These are phyloP conservation scores for Xeromyces bisporus DNA, from an alignment of 495 filamentous ascomycete species.

Conservation along the genomic window DNA sequence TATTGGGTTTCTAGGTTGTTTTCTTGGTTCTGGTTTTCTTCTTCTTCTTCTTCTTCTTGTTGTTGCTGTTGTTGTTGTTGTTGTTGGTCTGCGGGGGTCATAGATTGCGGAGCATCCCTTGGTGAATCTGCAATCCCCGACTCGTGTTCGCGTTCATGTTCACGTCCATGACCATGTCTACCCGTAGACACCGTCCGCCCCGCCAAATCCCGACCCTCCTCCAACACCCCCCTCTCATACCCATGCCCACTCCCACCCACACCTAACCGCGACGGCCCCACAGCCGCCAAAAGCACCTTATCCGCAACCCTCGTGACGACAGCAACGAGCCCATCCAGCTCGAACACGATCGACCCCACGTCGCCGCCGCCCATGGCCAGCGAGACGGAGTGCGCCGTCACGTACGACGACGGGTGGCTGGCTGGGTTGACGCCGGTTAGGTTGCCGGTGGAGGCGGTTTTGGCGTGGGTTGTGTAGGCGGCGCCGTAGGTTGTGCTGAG, in stretches of 20 bases:
- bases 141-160: too few species aligned
- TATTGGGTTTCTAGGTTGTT: constrained; percentile 19
- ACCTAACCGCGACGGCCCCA: constrained; percentile 21
- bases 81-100: neutral
- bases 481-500: constrained; percentile 32
- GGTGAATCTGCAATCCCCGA: too few species aligned
- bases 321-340: constrained; percentile 28
- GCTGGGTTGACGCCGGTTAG: constrained; percentile 32
- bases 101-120: too few species aligned
- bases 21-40: neutral
- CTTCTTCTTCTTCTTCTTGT: neutral
- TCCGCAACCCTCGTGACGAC: constrained; percentile 31
- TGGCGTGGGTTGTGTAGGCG: constrained; percentile 32
- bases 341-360: constrained; percentile 33
- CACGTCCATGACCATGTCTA: too few species aligned
- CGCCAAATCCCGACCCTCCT: neutral
- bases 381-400: constrained; percentile 30
- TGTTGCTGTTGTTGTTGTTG: constrained; percentile 1
- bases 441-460: constrained; percentile 28
- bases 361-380: too few species aligned
- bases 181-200: neutral
- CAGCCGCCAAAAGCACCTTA: constrained; percentile 28
- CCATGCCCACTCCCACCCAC: too few species aligned
- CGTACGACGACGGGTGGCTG: constrained; percentile 30
- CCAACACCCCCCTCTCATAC: too few species aligned